Base-by-base conservation (phyloP, 108 stramenopile species). In the Aurantiochytrium sp. region DNA sequence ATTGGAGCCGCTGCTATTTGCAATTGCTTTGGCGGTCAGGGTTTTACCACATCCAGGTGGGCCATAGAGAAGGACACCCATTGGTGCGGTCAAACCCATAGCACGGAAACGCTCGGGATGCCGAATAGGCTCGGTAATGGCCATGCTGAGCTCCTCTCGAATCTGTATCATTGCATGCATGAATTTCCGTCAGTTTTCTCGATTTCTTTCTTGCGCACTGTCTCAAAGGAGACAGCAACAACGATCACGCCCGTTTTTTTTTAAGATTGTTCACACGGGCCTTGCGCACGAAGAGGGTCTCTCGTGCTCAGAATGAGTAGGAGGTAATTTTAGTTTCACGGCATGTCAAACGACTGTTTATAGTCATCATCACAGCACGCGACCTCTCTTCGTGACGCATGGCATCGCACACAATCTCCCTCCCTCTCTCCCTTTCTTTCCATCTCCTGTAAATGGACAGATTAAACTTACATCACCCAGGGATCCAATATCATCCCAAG, bases 31-130 rank as follows among this genome's bases (percentile, higher is more conserved):
- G 60, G 90, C 90, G 8, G 76, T 47, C 16, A 88, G 60, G 4
- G 90, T 99, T 91, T 99, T 99, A 51, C 99, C 99, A 91, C 99
- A 99, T 51, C 99, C 99, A 10, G 99, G 99, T 5, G 99, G 99
- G 16, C 99, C 98, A 88, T 98, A 99, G 91, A 99, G 98, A 42
- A 99, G 95, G 42, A 99, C 98, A 44, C 99, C 98, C 60, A 96
- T 96, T 16, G 97, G 97, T 3, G 98, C 95, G 72, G 96, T 93
- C 96, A 98, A 97, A 83, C 99, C 99, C 89, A 99, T 98, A 87
- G 97, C 96, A 87, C 96, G 96, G 5, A 42, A 88, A 23, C 94
- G 95, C 94, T 99, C 98, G 6, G 98, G 99, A 88, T 97, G 96
- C 29, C 95, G 92, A 73, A 99, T 99, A 16, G 98, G 98, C 91